phyloP scores from a whole-genome alignment of 108 stramenopile species.

The Nannochloropsis gaditana region DNA sequence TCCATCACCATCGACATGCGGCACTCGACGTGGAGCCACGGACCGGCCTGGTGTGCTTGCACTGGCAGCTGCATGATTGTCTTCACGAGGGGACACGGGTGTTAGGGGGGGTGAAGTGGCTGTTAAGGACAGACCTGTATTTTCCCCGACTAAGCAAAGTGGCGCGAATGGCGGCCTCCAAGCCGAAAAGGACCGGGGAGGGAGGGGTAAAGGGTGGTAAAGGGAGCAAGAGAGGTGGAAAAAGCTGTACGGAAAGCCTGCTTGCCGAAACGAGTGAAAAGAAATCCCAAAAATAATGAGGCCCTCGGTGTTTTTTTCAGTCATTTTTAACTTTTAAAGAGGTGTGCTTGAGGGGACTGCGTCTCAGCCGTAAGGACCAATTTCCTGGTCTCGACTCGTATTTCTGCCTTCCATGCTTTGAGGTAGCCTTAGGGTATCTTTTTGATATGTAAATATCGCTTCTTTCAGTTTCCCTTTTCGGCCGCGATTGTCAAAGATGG shows the following conservation, averaged over 20 bases:
- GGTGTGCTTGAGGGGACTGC: too few species aligned
- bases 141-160: not conserved
- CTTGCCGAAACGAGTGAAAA: too few species aligned
- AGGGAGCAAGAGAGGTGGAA: not conserved
- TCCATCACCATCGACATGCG: not conserved
- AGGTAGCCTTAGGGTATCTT: too few species aligned
- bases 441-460: too few species aligned
- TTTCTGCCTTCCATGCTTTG: too few species aligned
- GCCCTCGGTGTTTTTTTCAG: too few species aligned
- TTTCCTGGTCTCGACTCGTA: too few species aligned
- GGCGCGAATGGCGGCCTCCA: not conserved
- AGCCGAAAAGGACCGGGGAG: not conserved
- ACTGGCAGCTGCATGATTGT: constrained; percentile 15
- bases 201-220: not conserved
- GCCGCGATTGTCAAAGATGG: too few species aligned
- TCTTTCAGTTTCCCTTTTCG: too few species aligned
- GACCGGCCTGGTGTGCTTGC: not conserved
- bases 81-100: not conserved
- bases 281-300: too few species aligned
- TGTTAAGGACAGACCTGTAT: not conserved
- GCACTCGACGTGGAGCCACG: not conserved
- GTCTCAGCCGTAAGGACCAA: too few species aligned
- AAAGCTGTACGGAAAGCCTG: not conserved
- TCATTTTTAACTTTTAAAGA: too few species aligned
- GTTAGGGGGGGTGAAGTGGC: not conserved